These are phyloP conservation scores for Ligustrum vulgare DNA, from an alignment of 257 asterid genomes.

Conservation along the genomic window DNA sequence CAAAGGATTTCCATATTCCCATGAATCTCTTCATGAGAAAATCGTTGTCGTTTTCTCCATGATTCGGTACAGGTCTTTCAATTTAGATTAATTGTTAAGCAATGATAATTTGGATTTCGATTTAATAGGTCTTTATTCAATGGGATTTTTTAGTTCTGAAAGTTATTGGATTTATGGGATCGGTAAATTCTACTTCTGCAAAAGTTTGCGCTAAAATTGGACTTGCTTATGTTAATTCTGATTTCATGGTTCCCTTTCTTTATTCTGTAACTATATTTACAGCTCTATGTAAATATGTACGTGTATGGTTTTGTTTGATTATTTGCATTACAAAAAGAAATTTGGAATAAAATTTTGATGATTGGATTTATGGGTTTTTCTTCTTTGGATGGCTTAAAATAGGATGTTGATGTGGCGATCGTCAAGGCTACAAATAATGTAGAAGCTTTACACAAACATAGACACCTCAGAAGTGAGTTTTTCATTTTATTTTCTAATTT, in stretches of 20 bases:
- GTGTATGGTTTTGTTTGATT: background rate
- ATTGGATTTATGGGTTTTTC: background rate
- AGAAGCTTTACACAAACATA: conserved; percentile 87
- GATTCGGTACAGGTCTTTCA: too few species aligned
- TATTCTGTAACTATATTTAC: background rate
- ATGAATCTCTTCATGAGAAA: too few species aligned
- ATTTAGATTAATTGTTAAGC: too few species aligned
- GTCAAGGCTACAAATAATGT: conserved; percentile 98
- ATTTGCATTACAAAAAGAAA: background rate
- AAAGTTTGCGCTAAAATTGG: conserved; percentile 88
- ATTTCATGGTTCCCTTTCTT: conserved; percentile 62
- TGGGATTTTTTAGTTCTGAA: too few species aligned
- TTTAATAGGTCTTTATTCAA: too few species aligned
- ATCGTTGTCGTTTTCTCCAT: too few species aligned
- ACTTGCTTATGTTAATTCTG: conserved; percentile 90
- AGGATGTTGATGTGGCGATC: conserved; percentile 97
- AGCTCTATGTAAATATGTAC: background rate
- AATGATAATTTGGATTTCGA: too few species aligned
- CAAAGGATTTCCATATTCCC: too few species aligned
- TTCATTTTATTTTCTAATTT: conserved; percentile 21
- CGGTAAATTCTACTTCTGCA: too few species aligned
- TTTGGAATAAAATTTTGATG: conserved; percentile 1
- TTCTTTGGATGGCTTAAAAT: conserved; percentile 29
- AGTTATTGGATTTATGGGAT: too few species aligned
- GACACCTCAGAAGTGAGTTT: conserved; percentile 72